A percentile compares a stretch with the other conserved stretches of the same genome.
Evolutionary conservation across 2,329 filamentous ascomycete genomes (phyloP).

Genomic region (Stachybotrys elegans): DNA sequence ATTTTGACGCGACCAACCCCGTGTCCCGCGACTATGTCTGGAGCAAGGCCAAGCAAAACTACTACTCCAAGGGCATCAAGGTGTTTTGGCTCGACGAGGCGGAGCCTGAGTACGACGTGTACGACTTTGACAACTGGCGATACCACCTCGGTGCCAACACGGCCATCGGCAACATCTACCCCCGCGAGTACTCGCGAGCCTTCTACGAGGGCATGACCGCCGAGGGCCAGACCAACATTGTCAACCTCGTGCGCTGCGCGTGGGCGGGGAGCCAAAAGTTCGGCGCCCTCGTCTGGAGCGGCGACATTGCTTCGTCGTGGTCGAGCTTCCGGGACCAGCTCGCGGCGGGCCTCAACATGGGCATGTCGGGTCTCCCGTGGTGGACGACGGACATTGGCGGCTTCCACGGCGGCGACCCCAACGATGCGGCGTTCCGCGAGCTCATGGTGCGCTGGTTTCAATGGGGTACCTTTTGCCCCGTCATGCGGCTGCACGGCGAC

Average conservation of each 20-base stretch:
- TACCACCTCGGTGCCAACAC: conserved; percentile 28
- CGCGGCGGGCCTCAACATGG: conserved; percentile 61
- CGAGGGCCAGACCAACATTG: conserved; percentile 49
- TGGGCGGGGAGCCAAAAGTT: conserved; percentile 57
- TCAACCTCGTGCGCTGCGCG: conserved; percentile 47
- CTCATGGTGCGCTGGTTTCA: conserved; percentile 65
- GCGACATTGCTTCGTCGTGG: conserved; percentile 64
- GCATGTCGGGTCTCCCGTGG: conserved; percentile 58
- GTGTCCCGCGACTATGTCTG: conserved; percentile 54
- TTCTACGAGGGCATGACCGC: conserved; percentile 55
- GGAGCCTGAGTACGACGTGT: conserved; percentile 59
- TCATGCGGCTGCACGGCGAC: conserved; percentile 63
- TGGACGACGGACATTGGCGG: conserved; percentile 69
- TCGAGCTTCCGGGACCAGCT: conserved; percentile 53
- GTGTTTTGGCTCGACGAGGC: conserved; percentile 67
- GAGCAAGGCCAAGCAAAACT: conserved; percentile 53
- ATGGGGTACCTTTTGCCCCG: conserved; percentile 62
- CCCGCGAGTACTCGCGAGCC: conserved; percentile 49
- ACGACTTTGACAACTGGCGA: conserved; percentile 62
- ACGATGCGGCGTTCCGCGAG: conserved; percentile 52
- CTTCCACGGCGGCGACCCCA: conserved; percentile 60
- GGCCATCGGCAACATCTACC: conserved; percentile 54
- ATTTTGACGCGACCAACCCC: conserved; percentile 61
- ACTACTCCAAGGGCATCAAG: conserved; percentile 56
- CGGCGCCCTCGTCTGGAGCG: conserved; percentile 62